A percentile compares a stretch with the other conserved stretches of the same genome.
Evolutionary conservation across 2,329 filamentous ascomycete genomes (phyloP).

Genomic region (Sporothrix pallida): DNA sequence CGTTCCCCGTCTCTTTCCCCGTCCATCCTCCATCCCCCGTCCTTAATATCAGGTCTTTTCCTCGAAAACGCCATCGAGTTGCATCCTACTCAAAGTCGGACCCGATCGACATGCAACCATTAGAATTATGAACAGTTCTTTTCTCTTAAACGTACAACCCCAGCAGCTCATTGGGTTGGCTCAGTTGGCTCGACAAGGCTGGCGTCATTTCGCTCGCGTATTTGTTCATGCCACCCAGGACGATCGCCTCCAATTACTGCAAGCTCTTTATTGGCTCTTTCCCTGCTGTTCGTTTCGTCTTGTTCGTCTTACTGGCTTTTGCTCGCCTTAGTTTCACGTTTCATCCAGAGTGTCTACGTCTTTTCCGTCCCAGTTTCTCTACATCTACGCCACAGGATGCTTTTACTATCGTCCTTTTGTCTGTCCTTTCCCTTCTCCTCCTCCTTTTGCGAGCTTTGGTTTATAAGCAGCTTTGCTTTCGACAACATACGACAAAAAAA

Average conservation of each 20-base stretch:
- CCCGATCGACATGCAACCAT: neutral
- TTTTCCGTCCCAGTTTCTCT: neutral
- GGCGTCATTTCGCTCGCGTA: conserved; percentile 30
- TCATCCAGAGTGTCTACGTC: neutral
- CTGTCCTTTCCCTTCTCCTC: neutral
- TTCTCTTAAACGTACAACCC: neutral
- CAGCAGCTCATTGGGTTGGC: neutral
- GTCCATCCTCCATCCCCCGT: neutral
- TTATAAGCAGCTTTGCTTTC: conserved; percentile 10
- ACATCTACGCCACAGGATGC: neutral
- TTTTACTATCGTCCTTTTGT: neutral
- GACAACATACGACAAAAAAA: neutral
- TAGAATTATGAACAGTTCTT: neutral
- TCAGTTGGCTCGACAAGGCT: conserved; percentile 5
- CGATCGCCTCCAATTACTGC: neutral
- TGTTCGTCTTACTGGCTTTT: neutral
- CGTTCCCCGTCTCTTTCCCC: neutral
- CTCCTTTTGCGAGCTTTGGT: neutral
- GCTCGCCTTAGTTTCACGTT: conserved; percentile 8
- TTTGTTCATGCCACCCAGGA: conserved; percentile 28
- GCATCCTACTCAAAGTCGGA: neutral
- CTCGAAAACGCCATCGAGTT: neutral
- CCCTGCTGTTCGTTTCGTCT: neutral
- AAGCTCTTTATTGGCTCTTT: no score
- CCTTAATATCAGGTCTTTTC: neutral